phyloP scores from a whole-genome alignment of 2,329 filamentous ascomycete genomes.

The Penicillium nordicum region DNA sequence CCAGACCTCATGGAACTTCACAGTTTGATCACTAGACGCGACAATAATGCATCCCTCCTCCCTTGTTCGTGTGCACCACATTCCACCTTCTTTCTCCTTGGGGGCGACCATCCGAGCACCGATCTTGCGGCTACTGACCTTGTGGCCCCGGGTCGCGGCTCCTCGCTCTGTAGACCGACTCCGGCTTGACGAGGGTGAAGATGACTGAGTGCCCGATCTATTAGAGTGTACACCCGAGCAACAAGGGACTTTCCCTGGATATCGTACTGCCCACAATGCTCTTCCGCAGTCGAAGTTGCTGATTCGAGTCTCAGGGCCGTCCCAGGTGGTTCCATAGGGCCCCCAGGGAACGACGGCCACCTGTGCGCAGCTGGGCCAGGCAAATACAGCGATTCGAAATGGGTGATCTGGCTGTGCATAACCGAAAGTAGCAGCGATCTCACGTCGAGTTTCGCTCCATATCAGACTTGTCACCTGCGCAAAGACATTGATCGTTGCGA shows the following conservation, averaged over 20 bases:
- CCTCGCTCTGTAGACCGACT: background rate
- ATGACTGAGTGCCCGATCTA: conserved; percentile 11
- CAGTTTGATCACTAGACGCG: conserved; percentile 83
- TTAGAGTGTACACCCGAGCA: conserved; percentile 10
- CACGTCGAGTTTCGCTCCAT: conserved; percentile 79
- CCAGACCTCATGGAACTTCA: conserved; percentile 97
- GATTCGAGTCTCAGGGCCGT: conserved; percentile 23
- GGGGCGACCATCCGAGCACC: conserved; percentile 27
- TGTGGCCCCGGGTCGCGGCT: conserved; percentile 9
- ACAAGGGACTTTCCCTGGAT: conserved; percentile 61
- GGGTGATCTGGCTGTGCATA: conserved; percentile 88
- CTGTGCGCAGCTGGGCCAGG: conserved; percentile 87
- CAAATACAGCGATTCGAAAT: conserved; percentile 85
- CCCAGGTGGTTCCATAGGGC: conserved; percentile 46
- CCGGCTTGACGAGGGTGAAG: conserved; percentile 2
- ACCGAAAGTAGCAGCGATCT: conserved; percentile 91
- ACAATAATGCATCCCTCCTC: conserved; percentile 85
- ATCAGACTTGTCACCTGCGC: conserved; percentile 91
- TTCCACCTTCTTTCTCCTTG: conserved; percentile 50
- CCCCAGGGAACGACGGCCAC: conserved; percentile 83
- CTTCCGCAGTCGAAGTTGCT: conserved; percentile 38
- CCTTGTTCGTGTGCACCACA: conserved; percentile 54
- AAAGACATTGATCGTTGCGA: conserved; percentile 87
- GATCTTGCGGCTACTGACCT: conserved; percentile 13
- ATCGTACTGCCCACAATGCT: conserved; percentile 83